These are phyloP conservation scores for Parmales sp. DNA, from an alignment of 108 stramenopile genomes.

Conservation along the genomic window DNA sequence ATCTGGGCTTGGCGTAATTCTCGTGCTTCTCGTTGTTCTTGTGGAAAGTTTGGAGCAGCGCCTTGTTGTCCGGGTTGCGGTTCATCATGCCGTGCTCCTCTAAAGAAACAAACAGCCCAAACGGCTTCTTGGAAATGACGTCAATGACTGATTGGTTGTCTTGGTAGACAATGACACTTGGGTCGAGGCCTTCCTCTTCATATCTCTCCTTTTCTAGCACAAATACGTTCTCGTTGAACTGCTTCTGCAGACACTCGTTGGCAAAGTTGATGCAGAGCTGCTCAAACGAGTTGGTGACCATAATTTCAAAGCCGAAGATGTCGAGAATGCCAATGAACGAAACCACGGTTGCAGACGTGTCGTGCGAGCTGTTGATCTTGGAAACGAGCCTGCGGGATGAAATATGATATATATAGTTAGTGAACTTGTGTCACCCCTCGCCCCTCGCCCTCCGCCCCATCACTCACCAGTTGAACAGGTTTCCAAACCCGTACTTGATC, in stretches of 20 bases:
- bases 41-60: neutral
- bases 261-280: constrained; percentile 50
- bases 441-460: too few species aligned
- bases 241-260: constrained; percentile 48
- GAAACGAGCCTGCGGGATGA: too few species aligned
- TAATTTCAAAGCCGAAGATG: constrained; percentile 58
- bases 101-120: constrained; percentile 38
- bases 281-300: constrained; percentile 32
- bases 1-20: neutral
- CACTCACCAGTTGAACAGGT: constrained; percentile 31
- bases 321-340: constrained; percentile 55
- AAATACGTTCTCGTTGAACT: constrained; percentile 37
- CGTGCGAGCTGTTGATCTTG: constrained; percentile 30
- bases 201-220: constrained; percentile 26
- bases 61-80: constrained; percentile 12
- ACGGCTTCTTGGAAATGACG: constrained; percentile 39
- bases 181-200: constrained; percentile 20
- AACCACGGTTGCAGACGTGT: neutral
- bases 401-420: too few species aligned
- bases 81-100: constrained; percentile 44
- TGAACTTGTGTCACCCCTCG: too few species aligned
- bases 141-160: constrained; percentile 53
- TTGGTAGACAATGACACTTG: constrained; percentile 19
- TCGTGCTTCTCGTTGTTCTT: neutral
- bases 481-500: constrained; percentile 40